These are phyloP conservation scores for Papiliotrema terrestris DNA, from an alignment of 1,284 basidiomycete genomes.

Conservation along the genomic window DNA sequence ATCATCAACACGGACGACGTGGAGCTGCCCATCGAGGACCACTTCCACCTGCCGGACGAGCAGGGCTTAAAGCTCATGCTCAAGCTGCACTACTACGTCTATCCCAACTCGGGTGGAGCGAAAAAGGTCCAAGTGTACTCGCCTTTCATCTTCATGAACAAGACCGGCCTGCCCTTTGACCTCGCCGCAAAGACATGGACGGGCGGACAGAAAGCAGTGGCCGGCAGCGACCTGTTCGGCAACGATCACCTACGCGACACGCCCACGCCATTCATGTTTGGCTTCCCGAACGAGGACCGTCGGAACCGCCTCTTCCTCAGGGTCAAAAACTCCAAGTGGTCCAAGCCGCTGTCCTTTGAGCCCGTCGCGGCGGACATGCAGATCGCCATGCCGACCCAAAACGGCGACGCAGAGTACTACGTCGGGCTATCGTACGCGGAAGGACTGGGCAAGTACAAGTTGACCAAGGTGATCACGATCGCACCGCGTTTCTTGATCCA, in stretches of 20 bases:
- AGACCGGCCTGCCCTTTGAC: slow-evolving; percentile 81
- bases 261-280: slow-evolving; percentile 77
- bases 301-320: slow-evolving; percentile 84
- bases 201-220: slow-evolving; percentile 72
- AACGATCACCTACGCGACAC: slow-evolving; percentile 55
- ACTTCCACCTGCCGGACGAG: slow-evolving; percentile 64
- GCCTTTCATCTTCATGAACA: slow-evolving; percentile 91
- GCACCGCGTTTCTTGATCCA: slow-evolving; percentile 87
- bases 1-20: slow-evolving; percentile 94
- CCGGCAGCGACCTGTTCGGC: slow-evolving; percentile 61
- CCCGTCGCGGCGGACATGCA: slow-evolving; percentile 87
- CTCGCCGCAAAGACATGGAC: slow-evolving; percentile 72
- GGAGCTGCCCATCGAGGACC: slow-evolving; percentile 53
- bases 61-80: slow-evolving; percentile 76
- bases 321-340: slow-evolving; percentile 45
- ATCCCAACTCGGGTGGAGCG: slow-evolving; percentile 91
- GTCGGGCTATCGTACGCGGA: slow-evolving; percentile 89
- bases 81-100: slow-evolving; percentile 80
- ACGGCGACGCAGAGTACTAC: slow-evolving; percentile 75
- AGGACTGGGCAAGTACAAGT: slow-evolving; percentile 92
- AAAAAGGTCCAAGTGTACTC: slow-evolving; percentile 97
- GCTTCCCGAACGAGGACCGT: slow-evolving; percentile 71
- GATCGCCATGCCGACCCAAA: slow-evolving; percentile 65
- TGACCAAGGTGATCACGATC: slow-evolving; percentile 90
- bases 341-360: slow-evolving; percentile 70